These are phyloP conservation scores for Cladophialophora chaetospira DNA, from an alignment of 2,329 filamentous ascomycete species.

Conservation along the genomic window DNA sequence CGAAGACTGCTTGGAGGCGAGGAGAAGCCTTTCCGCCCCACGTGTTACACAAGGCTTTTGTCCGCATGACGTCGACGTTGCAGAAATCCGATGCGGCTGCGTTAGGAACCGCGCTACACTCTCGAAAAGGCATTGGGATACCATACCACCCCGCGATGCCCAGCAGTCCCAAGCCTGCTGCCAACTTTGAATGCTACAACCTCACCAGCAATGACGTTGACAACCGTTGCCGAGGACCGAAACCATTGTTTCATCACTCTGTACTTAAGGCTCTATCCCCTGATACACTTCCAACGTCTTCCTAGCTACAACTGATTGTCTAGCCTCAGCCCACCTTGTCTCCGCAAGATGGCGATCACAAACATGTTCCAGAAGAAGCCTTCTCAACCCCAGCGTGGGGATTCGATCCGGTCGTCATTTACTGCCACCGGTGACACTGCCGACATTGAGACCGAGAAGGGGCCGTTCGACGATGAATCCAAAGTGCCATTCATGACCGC, in stretches of 20 bases:
- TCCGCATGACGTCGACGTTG: slow-evolving; percentile 10
- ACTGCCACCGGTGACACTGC: slow-evolving; percentile 13
- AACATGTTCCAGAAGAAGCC: slow-evolving; percentile 12
- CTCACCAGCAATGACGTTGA: slow-evolving; percentile 3
- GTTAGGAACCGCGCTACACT: neutral
- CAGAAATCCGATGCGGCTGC: neutral
- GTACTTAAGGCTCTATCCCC: slow-evolving; percentile 5
- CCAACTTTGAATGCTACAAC: neutral
- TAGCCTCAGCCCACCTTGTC: neutral
- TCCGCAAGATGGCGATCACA: slow-evolving; percentile 9
- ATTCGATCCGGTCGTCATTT: slow-evolving; percentile 14
- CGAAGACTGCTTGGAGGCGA: neutral
- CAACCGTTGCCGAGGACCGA: neutral
- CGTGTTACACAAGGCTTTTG: slow-evolving; percentile 9
- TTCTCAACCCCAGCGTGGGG: slow-evolving; percentile 11
- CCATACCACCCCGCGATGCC: neutral
- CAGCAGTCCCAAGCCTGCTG: neutral
- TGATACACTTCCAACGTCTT: neutral
- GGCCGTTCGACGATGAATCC: slow-evolving; percentile 41
- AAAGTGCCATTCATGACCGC: slow-evolving; percentile 48
- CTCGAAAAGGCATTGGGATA: neutral
- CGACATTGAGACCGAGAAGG: slow-evolving; percentile 24
- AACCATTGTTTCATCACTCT: neutral
- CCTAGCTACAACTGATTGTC: neutral
- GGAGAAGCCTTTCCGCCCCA: slow-evolving; percentile 13